These are phyloP conservation scores for Penicillium paradoxum DNA, from an alignment of 495 filamentous ascomycete species.

Conservation along the genomic window DNA sequence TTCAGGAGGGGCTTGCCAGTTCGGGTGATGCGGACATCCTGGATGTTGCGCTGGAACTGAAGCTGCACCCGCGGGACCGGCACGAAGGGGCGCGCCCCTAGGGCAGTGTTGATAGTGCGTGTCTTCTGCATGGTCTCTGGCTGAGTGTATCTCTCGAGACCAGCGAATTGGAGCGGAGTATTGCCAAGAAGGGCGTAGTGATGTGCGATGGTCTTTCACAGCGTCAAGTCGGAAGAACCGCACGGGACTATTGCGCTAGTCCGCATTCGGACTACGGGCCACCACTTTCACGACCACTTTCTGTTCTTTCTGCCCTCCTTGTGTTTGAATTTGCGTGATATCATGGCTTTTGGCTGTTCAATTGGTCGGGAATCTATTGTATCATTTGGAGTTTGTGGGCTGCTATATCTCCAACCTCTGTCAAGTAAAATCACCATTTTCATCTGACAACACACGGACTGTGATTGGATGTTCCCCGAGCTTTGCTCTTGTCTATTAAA, in stretches of 20 bases:
- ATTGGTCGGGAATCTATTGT: no score
- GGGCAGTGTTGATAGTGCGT: conserved; percentile 42
- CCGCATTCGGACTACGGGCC: conserved; percentile 24
- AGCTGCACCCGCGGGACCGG: conserved; percentile 40
- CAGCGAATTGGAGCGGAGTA: conserved; percentile 32
- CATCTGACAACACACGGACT: conserved; percentile 24
- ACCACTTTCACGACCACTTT: conserved; percentile 10
- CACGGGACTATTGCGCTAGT: conserved; percentile 43
- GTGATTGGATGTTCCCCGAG: conserved; percentile 20
- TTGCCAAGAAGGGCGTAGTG: conserved; percentile 29
- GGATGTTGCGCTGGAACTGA: conserved; percentile 50
- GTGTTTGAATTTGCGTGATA: background rate
- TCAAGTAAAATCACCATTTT: background rate
- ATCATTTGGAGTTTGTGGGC: background rate
- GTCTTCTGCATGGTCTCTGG: conserved; percentile 51
- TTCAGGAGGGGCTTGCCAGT: conserved; percentile 85
- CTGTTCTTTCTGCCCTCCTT: background rate
- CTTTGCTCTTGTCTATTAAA: background rate
- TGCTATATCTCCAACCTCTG: background rate
- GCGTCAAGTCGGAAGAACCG: conserved; percentile 30
- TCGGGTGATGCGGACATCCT: conserved; percentile 77
- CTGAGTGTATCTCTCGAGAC: conserved; percentile 26
- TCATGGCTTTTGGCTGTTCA: background rate
- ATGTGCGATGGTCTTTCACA: conserved; percentile 32
- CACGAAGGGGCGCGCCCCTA: conserved; percentile 40